Evolutionary conservation across 345 rosid species (phyloP), one percentile per base, ranked within the genome.

Genomic region (Excoecaria agallocha): DNA sequence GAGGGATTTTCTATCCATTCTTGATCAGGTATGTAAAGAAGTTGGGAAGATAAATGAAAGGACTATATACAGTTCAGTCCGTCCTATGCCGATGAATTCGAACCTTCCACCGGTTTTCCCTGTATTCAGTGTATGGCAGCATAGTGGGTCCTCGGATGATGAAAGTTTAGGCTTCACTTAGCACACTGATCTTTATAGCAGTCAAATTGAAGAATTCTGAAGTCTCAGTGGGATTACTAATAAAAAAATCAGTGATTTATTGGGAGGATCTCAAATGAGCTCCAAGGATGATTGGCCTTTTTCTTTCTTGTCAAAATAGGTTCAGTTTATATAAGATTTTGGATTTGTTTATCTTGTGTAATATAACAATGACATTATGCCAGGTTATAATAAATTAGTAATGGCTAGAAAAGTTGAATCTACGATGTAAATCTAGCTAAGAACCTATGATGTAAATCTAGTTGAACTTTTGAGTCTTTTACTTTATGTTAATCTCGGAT

Each of bases 21-120:
- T 95, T 19, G 99, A 95, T 79, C 91, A 82, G 68, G 99, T 89
- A 11, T 95, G 99, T 83, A 95, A 85, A 82, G 97, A 95, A 80
- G 97, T 90, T 71, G 96, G 96, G 17, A 91, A 85, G 84, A 84
- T 90, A 72, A 91, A 93, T 24, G 97, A 95, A 81, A 83, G 97
- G 71, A 91, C 88, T 3, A 83, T 90, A 69, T 89, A 76, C 48
- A 86, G 93, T 62, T 84, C 92, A 5, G 88, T 74, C 11, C 82
- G 89, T 10, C 84, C 87, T 5, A 69, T 88, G 66, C 81, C 83
- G 1, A 63, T 71, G 16, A 84, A 76, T 72, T 76, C 85, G 49
- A 59, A 67, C 41, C 71, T 74, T 19, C 77, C 63, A 3, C 88
- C 89, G 3, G 81, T 87, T 62, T 90, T 92, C 70, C 90, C 91